Conservation (phyloP, 1,139 yeast species). For the Debaryomycetaceae sp. region DNA sequence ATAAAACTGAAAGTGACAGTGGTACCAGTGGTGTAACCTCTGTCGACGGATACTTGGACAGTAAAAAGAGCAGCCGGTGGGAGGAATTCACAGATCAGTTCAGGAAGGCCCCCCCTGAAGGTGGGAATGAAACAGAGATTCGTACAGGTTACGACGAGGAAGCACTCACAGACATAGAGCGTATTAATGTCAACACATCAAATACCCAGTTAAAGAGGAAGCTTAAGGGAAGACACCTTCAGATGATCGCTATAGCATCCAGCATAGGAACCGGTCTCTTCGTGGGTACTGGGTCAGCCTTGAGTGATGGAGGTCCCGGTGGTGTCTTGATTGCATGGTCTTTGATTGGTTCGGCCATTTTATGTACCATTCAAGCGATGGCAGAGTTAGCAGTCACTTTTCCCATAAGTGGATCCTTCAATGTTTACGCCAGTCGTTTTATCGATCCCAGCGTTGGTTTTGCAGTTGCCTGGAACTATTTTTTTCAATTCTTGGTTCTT, state of each 20-base stretch:
- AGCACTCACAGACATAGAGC: slow-evolving; percentile 13
- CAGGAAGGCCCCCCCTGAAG: slow-evolving; percentile 23
- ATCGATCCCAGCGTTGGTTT: slow-evolving; percentile 34
- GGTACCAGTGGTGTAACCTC: too few species aligned
- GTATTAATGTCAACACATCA: slow-evolving; percentile 11
- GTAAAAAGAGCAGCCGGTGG: slow-evolving; percentile 23
- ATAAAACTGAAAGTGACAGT: too few species aligned
- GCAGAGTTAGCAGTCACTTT: slow-evolving; percentile 33
- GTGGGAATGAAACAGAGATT: slow-evolving; percentile 11
- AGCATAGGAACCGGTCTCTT: slow-evolving; percentile 59
- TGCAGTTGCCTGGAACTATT: slow-evolving; percentile 34
- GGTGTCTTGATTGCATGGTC: slow-evolving; percentile 50
- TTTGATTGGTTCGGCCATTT: slow-evolving; percentile 24
- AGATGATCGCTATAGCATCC: slow-evolving; percentile 56
- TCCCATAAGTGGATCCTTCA: slow-evolving; percentile 33
- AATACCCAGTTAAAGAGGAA: slow-evolving; percentile 27
- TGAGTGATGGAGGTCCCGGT: slow-evolving; percentile 60
- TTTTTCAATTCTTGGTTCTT: slow-evolving; percentile 24
- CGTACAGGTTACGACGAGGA: slow-evolving; percentile 14
- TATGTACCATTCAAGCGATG: slow-evolving; percentile 32
- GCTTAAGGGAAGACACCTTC: slow-evolving; percentile 44
- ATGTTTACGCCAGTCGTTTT: slow-evolving; percentile 29
- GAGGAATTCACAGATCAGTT: slow-evolving; percentile 39
- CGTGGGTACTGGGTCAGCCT: slow-evolving; percentile 65
- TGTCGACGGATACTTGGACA: background rate